These are phyloP conservation scores for Epichloe gansuensis DNA, from an alignment of 2,329 filamentous ascomycete genomes.

Conservation along the genomic window DNA sequence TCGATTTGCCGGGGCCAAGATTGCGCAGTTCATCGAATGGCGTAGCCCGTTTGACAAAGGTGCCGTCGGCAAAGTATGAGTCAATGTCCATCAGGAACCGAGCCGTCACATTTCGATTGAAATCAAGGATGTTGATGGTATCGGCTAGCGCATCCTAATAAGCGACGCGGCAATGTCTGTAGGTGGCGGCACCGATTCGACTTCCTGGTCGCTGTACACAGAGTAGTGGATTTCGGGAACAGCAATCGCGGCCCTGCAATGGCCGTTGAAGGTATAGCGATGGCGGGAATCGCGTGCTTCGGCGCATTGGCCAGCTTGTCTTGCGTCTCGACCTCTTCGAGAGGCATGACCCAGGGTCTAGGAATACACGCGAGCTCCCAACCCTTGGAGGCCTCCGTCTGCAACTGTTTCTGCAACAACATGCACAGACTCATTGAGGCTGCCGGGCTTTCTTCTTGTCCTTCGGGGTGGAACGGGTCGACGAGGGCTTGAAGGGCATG, in stretches of 20 bases:
- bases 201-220: slow-evolving; percentile 76
- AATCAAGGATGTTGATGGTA: slow-evolving; percentile 88
- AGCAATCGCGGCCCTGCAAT: slow-evolving; percentile 61
- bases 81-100: slow-evolving; percentile 89
- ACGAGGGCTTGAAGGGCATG: slow-evolving; percentile 77
- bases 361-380: slow-evolving; percentile 65
- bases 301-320: slow-evolving; percentile 46
- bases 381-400: slow-evolving; percentile 57
- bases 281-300: slow-evolving; percentile 67
- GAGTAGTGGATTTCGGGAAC: slow-evolving; percentile 90
- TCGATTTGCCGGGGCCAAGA: slow-evolving; percentile 51
- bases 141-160: slow-evolving; percentile 79
- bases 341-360: slow-evolving; percentile 54
- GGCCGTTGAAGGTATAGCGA: slow-evolving; percentile 65
- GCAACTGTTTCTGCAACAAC: slow-evolving; percentile 76
- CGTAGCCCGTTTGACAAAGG: slow-evolving; percentile 87
- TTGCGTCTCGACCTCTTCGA: slow-evolving; percentile 47
- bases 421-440: slow-evolving; percentile 60
- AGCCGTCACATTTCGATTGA: slow-evolving; percentile 78
- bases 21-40: slow-evolving; percentile 80
- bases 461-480: slow-evolving; percentile 65
- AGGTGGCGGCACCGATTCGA: slow-evolving; percentile 75
- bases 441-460: slow-evolving; percentile 49
- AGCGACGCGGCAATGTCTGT: slow-evolving; percentile 69
- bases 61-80: slow-evolving; percentile 81